Evolutionary conservation across 352 stramenopile species (phyloP).

Genomic region (Globisporangium lucens): DNA sequence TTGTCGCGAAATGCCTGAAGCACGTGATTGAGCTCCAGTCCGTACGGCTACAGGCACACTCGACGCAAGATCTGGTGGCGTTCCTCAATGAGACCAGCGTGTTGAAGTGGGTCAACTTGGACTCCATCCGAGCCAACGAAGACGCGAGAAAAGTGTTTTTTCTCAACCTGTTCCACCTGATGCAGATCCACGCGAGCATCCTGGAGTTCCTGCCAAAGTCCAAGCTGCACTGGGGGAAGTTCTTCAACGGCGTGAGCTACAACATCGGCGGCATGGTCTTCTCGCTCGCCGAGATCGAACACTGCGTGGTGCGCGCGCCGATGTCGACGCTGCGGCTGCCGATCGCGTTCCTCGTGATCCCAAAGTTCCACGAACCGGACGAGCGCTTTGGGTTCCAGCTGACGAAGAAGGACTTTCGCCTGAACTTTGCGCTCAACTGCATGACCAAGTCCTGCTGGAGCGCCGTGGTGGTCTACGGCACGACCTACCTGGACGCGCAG

Average conservation of each 20-base stretch:
- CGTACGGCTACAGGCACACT: slow-evolving; percentile 17
- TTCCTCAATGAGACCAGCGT: slow-evolving; percentile 35
- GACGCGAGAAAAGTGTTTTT: slow-evolving; percentile 39
- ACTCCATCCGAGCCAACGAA: slow-evolving; percentile 18
- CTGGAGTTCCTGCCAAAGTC: slow-evolving; percentile 41
- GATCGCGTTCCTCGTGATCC: slow-evolving; percentile 47
- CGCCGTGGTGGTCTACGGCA: slow-evolving; percentile 48
- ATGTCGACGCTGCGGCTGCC: slow-evolving; percentile 35
- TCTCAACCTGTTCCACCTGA: slow-evolving; percentile 58
- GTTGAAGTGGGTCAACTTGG: slow-evolving; percentile 32
- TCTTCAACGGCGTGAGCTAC: slow-evolving; percentile 61
- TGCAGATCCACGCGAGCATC: slow-evolving; percentile 42
- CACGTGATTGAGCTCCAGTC: slow-evolving; percentile 23
- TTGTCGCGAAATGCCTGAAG: slow-evolving; percentile 17
- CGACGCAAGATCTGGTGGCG: slow-evolving; percentile 30
- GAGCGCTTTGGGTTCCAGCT: slow-evolving; percentile 26
- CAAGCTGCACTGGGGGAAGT: slow-evolving; percentile 49
- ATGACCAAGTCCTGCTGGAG: slow-evolving; percentile 47
- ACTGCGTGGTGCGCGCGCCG: slow-evolving; percentile 42
- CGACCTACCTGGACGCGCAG: slow-evolving; percentile 48
- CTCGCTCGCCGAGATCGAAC: slow-evolving; percentile 57
- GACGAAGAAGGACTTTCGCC: slow-evolving; percentile 32
- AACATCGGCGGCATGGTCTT: slow-evolving; percentile 40
- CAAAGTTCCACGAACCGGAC: slow-evolving; percentile 30
- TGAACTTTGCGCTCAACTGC: slow-evolving; percentile 66